A percentile compares a stretch with the other conserved stretches of the same genome.
Conservation (phyloP, 2,329 filamentous ascomycete species). For the Xylariales sp. region DNA sequence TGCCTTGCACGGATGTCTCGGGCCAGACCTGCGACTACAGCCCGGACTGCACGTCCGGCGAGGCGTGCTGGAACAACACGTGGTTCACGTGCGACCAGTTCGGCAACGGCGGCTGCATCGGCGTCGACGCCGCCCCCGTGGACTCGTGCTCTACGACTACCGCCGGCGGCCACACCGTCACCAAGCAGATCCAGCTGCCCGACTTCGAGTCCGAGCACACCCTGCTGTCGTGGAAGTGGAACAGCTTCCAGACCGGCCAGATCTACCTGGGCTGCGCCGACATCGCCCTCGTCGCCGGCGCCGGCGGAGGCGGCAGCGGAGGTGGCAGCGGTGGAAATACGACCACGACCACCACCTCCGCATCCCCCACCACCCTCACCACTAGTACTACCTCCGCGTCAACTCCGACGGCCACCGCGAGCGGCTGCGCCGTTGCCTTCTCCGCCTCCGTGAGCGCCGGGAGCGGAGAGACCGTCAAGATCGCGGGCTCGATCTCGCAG, state of each 20-base stretch:
- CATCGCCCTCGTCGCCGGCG: constrained; percentile 34
- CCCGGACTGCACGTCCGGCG: constrained; percentile 38
- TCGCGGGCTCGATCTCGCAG: constrained; percentile 25
- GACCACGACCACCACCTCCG: constrained; percentile 51
- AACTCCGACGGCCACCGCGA: constrained; percentile 15
- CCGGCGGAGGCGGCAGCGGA: constrained; percentile 17
- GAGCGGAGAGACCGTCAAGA: constrained; percentile 42
- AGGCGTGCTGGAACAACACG: constrained; percentile 44
- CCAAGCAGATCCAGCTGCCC: constrained; percentile 46
- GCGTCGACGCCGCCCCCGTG: constrained; percentile 38
- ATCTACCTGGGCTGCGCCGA: constrained; percentile 50
- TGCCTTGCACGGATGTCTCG: constrained; percentile 44
- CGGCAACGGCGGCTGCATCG: constrained; percentile 33
- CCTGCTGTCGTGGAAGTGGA: constrained; percentile 48
- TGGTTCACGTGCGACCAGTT: constrained; percentile 52
- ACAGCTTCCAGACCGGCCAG: constrained; percentile 49
- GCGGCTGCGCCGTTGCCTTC: constrained; percentile 24
- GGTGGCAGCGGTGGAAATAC: constrained; percentile 29
- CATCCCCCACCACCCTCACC: constrained; percentile 30
- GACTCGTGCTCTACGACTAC: constrained; percentile 48
- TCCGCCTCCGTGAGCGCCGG: constrained; percentile 32
- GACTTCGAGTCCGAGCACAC: constrained; percentile 45
- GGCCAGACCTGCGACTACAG: constrained; percentile 45
- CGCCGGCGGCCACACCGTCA: constrained; percentile 47
- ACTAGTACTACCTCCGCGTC: constrained; percentile 25